Evolutionary conservation across 805 yeast species (phyloP).

Genomic region (Torulaspora franciscae): DNA sequence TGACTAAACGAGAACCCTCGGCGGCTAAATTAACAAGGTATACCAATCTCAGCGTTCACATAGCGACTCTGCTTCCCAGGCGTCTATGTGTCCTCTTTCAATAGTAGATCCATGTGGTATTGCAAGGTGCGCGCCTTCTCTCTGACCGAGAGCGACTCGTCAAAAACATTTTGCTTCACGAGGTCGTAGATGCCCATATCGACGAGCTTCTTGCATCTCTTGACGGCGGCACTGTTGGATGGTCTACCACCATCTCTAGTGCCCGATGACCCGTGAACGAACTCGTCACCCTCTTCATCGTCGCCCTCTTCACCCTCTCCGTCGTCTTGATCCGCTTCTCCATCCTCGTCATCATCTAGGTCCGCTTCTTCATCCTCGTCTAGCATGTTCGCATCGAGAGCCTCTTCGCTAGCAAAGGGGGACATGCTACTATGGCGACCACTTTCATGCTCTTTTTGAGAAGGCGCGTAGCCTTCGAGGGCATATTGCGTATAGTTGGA

Average conservation of each 20-base stretch:
- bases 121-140: constrained; percentile 33
- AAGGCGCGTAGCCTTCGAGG: constrained; percentile 17
- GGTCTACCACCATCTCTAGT: constrained; percentile 11
- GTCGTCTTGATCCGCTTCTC: constrained; percentile 7
- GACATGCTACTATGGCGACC: neutral
- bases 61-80: neutral
- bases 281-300: constrained; percentile 17
- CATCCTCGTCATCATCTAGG: constrained; percentile 11
- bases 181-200: constrained; percentile 29
- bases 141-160: constrained; percentile 27
- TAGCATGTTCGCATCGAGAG: constrained; percentile 1
- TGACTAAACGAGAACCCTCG: neutral
- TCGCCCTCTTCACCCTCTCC: constrained; percentile 8
- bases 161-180: constrained; percentile 28
- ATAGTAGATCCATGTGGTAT: constrained; percentile 32
- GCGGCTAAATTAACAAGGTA: neutral
- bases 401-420: constrained; percentile 2
- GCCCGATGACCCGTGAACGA: constrained; percentile 13
- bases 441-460: constrained; percentile 7
- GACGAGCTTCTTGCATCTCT: constrained; percentile 30
- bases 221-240: constrained; percentile 22
- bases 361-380: constrained; percentile 9
- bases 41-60: neutral
- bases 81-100: constrained; percentile 14
- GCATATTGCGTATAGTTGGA: constrained; percentile 26